Base-by-base conservation (phyloP, 306 rosid genomes). In the Dryas drummondii region DNA sequence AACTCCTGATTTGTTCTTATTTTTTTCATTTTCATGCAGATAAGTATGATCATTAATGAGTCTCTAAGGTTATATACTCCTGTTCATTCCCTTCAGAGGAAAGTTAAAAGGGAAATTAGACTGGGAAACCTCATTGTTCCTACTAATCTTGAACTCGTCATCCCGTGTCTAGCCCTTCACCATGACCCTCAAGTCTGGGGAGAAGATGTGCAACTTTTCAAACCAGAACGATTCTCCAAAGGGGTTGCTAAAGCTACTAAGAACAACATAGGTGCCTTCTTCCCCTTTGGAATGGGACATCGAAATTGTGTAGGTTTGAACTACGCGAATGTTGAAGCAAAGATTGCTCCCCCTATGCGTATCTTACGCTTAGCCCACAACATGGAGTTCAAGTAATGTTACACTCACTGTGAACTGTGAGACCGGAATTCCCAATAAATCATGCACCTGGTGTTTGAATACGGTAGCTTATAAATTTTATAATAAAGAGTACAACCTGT, bases 271-370 rank as follows among this genome's bases (percentile, higher is more conserved):
- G 67, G 47, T 2, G 67, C 67, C 12, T 40, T 62, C 47, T 40
- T 62, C 5, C 67, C 67, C 67, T 40, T 62, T 41, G 67, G 67
- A 64, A 64, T 64, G 49, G 68, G 49, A 42, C 68, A 50, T n/a
- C 50, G 50, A 16, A 64, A 0, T 41, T 42, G 68, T 42, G 68
- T 16, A 1, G 68, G 50, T 4, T 8, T 16, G 4, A 64, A 64
- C 50, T 64, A 41, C 6, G 68, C 68, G 6, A 8, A 11, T 26
- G 15, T 2, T 13, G 68, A 64, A 64, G 68, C 68, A 64, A 64
- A 64, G 68, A 64, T 42, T 42, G 50, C 11, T 15, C 50, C 14
- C 48, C 48, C 6, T 16, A 7, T n/a, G 22, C 11, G 2, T 15
- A 13, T 63, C 68, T 41, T 4, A 15, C 68, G 2, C 5, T 63